These are phyloP conservation scores for Candida sanyaensis DNA, from an alignment of 1,139 yeast genomes.

Conservation along the genomic window DNA sequence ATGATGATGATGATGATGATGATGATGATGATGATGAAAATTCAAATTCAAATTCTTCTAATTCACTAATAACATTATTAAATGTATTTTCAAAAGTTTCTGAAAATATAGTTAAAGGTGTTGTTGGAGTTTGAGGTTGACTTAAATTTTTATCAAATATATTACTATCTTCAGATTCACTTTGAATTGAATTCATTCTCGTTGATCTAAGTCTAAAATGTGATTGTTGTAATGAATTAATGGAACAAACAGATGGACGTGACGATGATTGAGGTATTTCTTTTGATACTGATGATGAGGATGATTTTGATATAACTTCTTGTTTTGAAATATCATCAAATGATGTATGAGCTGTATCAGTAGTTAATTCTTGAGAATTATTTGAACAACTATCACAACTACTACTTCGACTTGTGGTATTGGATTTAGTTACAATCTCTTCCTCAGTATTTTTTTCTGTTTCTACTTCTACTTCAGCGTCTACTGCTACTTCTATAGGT, in stretches of 20 bases:
- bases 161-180: slow-evolving; percentile 3
- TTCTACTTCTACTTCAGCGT: neutral
- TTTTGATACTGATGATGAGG: neutral
- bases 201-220: neutral
- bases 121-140: slow-evolving; percentile 1
- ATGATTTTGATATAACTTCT: neutral
- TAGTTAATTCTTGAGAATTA: neutral
- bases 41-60: slow-evolving; percentile 5
- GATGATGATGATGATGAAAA: too few species aligned
- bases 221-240: neutral
- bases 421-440: neutral
- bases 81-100: slow-evolving; percentile 1
- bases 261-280: neutral
- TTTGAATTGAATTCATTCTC: slow-evolving; percentile 5
- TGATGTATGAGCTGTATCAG: neutral
- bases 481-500: too few species aligned
- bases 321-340: neutral
- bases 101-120: slow-evolving; percentile 10
- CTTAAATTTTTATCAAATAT: slow-evolving; percentile 4
- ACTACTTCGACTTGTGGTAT: neutral
- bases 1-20: too few species aligned
- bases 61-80: slow-evolving; percentile 4
- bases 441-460: too few species aligned
- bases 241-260: neutral
- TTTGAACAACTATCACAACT: neutral